Evolutionary conservation across 768 basidiomycete species (phyloP).

Genomic region (Hypholoma sublateritium): DNA sequence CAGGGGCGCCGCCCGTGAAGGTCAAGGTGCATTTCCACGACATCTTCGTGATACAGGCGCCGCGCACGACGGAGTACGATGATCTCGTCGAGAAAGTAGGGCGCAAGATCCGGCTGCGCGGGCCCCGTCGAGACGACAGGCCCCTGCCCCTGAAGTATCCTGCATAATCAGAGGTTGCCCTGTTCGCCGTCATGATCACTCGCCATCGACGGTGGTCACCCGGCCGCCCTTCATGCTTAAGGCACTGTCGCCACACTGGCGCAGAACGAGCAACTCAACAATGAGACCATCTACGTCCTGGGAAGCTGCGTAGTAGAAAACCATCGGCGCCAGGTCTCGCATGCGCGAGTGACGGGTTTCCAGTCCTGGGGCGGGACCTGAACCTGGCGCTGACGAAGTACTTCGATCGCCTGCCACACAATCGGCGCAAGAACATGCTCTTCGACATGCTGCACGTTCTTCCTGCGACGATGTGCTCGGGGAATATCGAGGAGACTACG

Average conservation of each 20-base stretch:
- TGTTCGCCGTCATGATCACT: slow-evolving; percentile 81
- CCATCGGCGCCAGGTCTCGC: slow-evolving; percentile 76
- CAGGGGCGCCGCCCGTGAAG: slow-evolving; percentile 56
- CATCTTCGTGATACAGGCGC: slow-evolving; percentile 92
- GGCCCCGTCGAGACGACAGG: slow-evolving; percentile 76
- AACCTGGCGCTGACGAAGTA: slow-evolving; percentile 87
- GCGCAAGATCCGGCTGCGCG: slow-evolving; percentile 90
- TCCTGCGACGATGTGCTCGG: slow-evolving; percentile 63
- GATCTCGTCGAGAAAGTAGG: slow-evolving; percentile 89
- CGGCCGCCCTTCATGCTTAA: slow-evolving; percentile 61
- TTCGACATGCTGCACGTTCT: slow-evolving; percentile 88
- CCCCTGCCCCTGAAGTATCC: slow-evolving; percentile 72
- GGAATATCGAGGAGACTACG: slow-evolving; percentile 67
- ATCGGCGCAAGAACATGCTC: slow-evolving; percentile 83
- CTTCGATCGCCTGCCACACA: slow-evolving; percentile 78
- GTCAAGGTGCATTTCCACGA: slow-evolving; percentile 95
- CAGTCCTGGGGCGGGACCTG: slow-evolving; percentile 82
- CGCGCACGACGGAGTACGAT: slow-evolving; percentile 72
- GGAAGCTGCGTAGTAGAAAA: slow-evolving; percentile 88
- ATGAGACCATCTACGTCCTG: slow-evolving; percentile 75
- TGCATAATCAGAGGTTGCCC: slow-evolving; percentile 67
- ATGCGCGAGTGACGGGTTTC: slow-evolving; percentile 69
- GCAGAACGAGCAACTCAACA: slow-evolving; percentile 64
- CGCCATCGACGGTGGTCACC: slow-evolving; percentile 72
- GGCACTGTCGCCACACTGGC: slow-evolving; percentile 62